phyloP scores from a whole-genome alignment of 2,329 filamentous ascomycete genomes.

The Macrophomina tecta region DNA sequence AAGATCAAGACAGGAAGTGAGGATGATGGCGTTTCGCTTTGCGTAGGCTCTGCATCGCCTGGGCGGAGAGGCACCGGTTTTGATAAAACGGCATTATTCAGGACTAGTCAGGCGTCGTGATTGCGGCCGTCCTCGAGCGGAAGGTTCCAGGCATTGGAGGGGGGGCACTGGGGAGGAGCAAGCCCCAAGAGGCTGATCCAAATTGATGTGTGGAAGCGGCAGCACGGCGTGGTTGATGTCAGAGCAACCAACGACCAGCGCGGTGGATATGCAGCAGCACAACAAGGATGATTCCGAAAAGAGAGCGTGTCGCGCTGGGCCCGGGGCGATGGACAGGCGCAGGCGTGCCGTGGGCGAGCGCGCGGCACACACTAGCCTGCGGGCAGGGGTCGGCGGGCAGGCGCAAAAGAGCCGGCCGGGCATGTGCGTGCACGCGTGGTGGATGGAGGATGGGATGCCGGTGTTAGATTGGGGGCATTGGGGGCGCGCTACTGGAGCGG shows the following conservation, averaged over 20 bases:
- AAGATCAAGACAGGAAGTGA: constrained; percentile 28
- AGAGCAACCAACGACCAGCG: constrained; percentile 28
- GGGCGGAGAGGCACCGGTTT: constrained; percentile 42
- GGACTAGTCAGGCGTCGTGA: constrained; percentile 33
- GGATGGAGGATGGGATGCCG: constrained; percentile 26
- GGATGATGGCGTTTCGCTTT: constrained; percentile 32
- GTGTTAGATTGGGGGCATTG: constrained; percentile 25
- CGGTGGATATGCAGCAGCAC: constrained; percentile 28
- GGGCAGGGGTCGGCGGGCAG: constrained; percentile 18
- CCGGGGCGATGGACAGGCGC: constrained; percentile 22
- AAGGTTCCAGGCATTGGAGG: constrained; percentile 44
- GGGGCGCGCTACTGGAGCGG: constrained; percentile 25
- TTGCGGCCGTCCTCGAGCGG: constrained; percentile 35
- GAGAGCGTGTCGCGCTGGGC: constrained; percentile 24
- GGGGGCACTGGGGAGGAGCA: constrained; percentile 25
- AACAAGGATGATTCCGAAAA: constrained; percentile 27
- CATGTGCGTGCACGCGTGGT: constrained; percentile 26
- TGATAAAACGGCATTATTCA: constrained; percentile 48
- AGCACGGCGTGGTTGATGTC: constrained; percentile 29
- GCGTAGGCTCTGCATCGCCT: constrained; percentile 34
- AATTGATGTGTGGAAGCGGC: constrained; percentile 35
- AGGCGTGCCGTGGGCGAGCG: constrained; percentile 22
- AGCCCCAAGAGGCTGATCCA: constrained; percentile 48
- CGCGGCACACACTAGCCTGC: constrained; percentile 22
- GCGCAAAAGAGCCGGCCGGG: constrained; percentile 26